phyloP scores from a whole-genome alignment of 73 alveolate genomes.

The Paraurostyla sp. region DNA sequence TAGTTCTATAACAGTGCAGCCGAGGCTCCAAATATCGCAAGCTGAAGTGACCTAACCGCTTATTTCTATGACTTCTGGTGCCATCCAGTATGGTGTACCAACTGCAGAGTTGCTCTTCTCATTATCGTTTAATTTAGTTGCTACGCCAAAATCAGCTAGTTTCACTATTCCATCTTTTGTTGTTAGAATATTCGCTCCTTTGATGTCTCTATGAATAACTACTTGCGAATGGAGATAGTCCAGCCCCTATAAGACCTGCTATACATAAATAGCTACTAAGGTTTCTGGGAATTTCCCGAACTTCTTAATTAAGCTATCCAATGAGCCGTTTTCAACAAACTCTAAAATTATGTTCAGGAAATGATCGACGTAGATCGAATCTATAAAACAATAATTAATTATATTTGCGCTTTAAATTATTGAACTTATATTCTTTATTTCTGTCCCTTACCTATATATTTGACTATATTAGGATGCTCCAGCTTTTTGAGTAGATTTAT shows the following conservation, averaged over 20 bases:
- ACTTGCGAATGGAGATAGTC: conserved; percentile 95
- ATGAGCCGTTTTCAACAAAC: conserved; percentile 95
- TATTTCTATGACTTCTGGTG: conserved; percentile 98
- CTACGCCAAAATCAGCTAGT: conserved; percentile 98
- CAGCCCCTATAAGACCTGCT: conserved; percentile 95
- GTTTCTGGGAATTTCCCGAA: conserved; percentile 95
- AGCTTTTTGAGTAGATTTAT: conserved; percentile 90
- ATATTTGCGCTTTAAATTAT: neutral
- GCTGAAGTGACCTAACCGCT: conserved; percentile 92
- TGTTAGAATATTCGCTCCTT: conserved; percentile 97
- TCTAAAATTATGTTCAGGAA: conserved; percentile 94
- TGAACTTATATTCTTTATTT: too few species aligned
- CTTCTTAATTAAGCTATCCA: conserved; percentile 88
- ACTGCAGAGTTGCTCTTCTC: conserved; percentile 91
- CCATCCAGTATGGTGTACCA: conserved; percentile 99
- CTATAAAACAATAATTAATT: conserved; percentile 51
- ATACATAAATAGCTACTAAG: conserved; percentile 90
- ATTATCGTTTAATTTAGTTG: conserved; percentile 90
- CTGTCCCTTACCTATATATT: conserved; percentile 92
- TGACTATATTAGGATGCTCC: conserved; percentile 96
- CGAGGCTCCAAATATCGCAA: conserved; percentile 99
- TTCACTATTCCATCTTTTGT: conserved; percentile 97
- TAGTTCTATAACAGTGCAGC: conserved; percentile 97
- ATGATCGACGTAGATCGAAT: conserved; percentile 92
- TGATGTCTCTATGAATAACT: conserved; percentile 97